These are phyloP conservation scores for Pseudogymnoascus sp. DNA, from an alignment of 2,329 filamentous ascomycete genomes.

Conservation along the genomic window DNA sequence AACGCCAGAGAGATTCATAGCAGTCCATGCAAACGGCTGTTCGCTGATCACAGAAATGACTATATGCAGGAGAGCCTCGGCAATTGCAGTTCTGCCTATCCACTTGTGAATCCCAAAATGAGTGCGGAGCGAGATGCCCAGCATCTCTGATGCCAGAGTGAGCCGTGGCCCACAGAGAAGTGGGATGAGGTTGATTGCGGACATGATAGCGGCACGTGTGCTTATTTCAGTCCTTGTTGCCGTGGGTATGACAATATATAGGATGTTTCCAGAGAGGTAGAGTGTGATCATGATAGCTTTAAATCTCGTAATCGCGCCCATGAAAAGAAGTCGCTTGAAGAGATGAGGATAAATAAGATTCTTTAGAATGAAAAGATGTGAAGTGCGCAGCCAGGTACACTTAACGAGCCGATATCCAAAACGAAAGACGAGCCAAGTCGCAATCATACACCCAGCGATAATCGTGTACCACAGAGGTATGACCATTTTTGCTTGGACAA, in stretches of 20 bases:
- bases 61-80: conserved; percentile 10
- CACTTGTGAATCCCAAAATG: conserved; percentile 9
- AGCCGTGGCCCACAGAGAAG: conserved; percentile 12
- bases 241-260: conserved; percentile 5
- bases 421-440: conserved; percentile 11
- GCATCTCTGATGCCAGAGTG: conserved; percentile 8
- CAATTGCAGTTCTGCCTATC: conserved; percentile 11
- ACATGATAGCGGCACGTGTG: conserved; percentile 11
- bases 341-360: conserved; percentile 14
- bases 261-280: conserved; percentile 11
- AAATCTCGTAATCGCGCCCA: conserved; percentile 12
- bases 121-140: conserved; percentile 12
- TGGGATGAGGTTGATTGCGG: conserved; percentile 15
- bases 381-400: conserved; percentile 8
- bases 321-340: conserved; percentile 13
- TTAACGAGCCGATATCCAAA: conserved; percentile 10
- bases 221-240: conserved; percentile 12
- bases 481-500: conserved; percentile 2
- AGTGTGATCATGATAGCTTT: conserved; percentile 8
- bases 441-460: conserved; percentile 13
- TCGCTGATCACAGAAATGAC: not conserved
- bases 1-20: conserved; percentile 11
- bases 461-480: conserved; percentile 13
- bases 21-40: conserved; percentile 8
- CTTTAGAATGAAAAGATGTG: conserved; percentile 11